A percentile compares a stretch with the other conserved stretches of the same genome.
Evolutionary conservation across 768 basidiomycete species (phyloP).

Genomic region (Macrolepiota albuminosa): DNA sequence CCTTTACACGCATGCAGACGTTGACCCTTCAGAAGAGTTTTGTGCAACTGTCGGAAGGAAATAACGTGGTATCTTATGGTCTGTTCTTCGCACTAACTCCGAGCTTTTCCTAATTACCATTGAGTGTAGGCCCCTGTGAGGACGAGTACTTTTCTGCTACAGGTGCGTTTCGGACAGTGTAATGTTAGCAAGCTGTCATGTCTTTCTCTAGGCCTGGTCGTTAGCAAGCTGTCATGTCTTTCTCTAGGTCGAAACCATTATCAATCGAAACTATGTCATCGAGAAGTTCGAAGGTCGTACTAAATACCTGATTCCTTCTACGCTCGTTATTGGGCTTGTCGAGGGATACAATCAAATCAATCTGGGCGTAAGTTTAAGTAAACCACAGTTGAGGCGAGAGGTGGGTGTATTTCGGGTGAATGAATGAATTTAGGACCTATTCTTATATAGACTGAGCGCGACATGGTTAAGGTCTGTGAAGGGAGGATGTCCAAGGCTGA

Average conservation of each 20-base stretch:
- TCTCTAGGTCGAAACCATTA: slow-evolving; percentile 85
- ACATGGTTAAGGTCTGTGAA: slow-evolving; percentile 93
- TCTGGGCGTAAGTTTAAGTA: slow-evolving; percentile 85
- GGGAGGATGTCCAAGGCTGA: slow-evolving; percentile 71
- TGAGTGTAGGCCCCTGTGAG: slow-evolving; percentile 76
- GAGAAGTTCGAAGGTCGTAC: slow-evolving; percentile 79
- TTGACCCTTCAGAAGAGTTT: slow-evolving; percentile 62
- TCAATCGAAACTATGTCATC: slow-evolving; percentile 89
- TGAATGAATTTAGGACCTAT: background rate
- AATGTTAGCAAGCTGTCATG: background rate
- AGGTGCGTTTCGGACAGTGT: slow-evolving; percentile 41
- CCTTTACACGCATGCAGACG: slow-evolving; percentile 91
- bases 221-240: too few species aligned
- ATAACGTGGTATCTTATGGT: slow-evolving; percentile 84
- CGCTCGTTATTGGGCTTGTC: slow-evolving; percentile 88
- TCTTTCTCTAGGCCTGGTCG: slow-evolving; percentile 60
- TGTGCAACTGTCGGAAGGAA: slow-evolving; percentile 48
- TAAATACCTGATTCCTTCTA: slow-evolving; percentile 93
- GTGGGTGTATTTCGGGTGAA: slow-evolving; percentile 37
- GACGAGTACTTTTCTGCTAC: slow-evolving; percentile 82
- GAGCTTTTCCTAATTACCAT: background rate
- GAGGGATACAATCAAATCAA: slow-evolving; percentile 94
- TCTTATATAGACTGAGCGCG: slow-evolving; percentile 74
- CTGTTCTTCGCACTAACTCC: slow-evolving; percentile 15
- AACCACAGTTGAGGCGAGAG: slow-evolving; percentile 89